Base-by-base conservation (phyloP, 495 filamentous ascomycete genomes). In the Aspergillus carlsbadensis region DNA sequence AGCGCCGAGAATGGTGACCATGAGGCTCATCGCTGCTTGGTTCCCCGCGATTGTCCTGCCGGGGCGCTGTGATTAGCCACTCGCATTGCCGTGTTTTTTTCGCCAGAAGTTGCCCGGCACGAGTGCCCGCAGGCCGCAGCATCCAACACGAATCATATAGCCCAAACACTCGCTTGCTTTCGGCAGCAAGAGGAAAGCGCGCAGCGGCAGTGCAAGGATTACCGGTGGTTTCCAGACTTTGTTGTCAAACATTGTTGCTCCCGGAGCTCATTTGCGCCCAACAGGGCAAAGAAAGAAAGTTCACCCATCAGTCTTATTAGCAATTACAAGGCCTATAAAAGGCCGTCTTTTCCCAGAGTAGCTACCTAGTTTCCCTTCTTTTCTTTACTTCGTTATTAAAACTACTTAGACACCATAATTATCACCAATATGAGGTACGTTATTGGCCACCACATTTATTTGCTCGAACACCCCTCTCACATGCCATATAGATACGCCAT, bases 401-500 rank as follows among this genome's bases (percentile, higher is more conserved):
- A 8, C 8, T 29, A 29, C 26, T 29, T 29, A 29, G 4, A 18
- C 10, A n/a, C 34, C 37, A 41, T 22, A 24, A 6, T 20, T 20
- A 43, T 21, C 26, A 3, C 29, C 54, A 57, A 57, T 24, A 57
- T 57, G 54, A 57, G 44, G 54, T 57, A 44, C 18, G 54, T 50
- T 13, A 15, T 22, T 17, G 15, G 15, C 36, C 11, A 4, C 3
- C 22, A 34, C 48, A 15, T 1, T 14, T 21, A 17, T 10, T n/a
- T 41, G 14, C 22, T 40, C 14, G 15, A 14, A 39, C 15, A 39
- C 11, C 11, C 2, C 10, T 53, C 53, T 56, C 21, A 46, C 15
- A 26, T 29, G 5, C 15, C 6, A 46, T 37, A 47, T 20, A 61
- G 67, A 52, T 77, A 71, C 43, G 58, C 65, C 34, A 67, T 77